Evolutionary conservation across 345 rosid species (phyloP), one percentile per base, ranked within the genome.

Genomic region (Microthlaspi erraticum): DNA sequence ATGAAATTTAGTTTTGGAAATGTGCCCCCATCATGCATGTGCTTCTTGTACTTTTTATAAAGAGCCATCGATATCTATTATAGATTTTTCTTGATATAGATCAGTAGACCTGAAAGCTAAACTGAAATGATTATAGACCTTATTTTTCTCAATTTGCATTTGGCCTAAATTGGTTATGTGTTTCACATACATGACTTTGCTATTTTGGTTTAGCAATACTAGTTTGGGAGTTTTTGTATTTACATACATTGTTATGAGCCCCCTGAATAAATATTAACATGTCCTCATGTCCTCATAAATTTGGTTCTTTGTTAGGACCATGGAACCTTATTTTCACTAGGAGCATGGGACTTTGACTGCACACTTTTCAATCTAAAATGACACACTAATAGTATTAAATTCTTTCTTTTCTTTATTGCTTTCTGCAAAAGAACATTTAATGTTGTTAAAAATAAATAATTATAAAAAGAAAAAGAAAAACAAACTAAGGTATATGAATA

Each of bases 21-120:
- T 36, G 48, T 72, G 63, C 34, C 56, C 63, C 64, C 70, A 71
- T 63, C 56, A 62, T 8, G 37, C 70, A 63, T 63, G 64, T 72
- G 56, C 31, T 34, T 60, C 66, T 52, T 48, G 19, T 49, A 49
- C 60, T 50, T 17, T 18, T 49, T 29, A 38, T 45, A 8, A 9
- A 48, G 51, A 23, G 66, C 59, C 64, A 69, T 48, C 58, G 26
- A 20, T 58, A 18, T 66, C 50, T 26, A 12, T 18, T 34, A 64
- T 64, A 9, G 4, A 20, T 8, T 63, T 7, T 3, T 26, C 2
- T 13, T 10, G 0, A 5, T 2, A 5, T 1, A 39, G 10, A 36
- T 10, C 29, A 14, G 10, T 66, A 38, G 32, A 60, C 39, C 14
- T 38, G 33, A 60, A 70, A 60, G 20, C 16, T 34, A 20, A 44